Conservation (phyloP, 306 rosid genomes). For the Astragalus membranaceus region DNA sequence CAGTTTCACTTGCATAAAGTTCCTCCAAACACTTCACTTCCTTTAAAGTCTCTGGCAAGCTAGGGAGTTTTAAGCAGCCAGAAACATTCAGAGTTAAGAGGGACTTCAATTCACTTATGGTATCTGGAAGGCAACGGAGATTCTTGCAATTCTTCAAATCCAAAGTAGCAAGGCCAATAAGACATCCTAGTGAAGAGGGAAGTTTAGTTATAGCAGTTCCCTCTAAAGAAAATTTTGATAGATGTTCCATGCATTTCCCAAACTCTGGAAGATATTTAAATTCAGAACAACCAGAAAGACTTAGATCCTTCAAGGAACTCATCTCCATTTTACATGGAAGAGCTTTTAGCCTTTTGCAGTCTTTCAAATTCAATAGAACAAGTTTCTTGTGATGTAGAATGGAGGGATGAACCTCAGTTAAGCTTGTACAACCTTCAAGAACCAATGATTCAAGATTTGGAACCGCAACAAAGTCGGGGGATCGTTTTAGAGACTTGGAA, state of each 20-base stretch:
- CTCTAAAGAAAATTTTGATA: conserved; percentile 11
- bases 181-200: conserved; percentile 20
- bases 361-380: conserved; percentile 10
- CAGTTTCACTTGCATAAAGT: conserved; percentile 19
- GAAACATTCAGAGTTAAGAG: conserved; percentile 23
- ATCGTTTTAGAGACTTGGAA: not conserved
- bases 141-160: conserved; percentile 21
- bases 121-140: conserved; percentile 26
- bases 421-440: conserved; percentile 27
- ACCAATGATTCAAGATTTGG: conserved; percentile 29
- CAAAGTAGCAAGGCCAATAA: conserved; percentile 18
- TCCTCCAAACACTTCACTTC: conserved; percentile 17
- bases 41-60: conserved; percentile 16
- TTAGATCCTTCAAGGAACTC: conserved; percentile 14
- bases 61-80: conserved; percentile 16
- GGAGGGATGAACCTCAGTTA: conserved; percentile 22
- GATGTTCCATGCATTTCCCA: conserved; percentile 8
- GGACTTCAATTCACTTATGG: conserved; percentile 18
- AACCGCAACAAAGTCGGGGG: conserved; percentile 14
- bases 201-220: conserved; percentile 20
- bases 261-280: conserved; percentile 25
- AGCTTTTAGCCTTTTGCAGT: conserved; percentile 29
- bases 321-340: conserved; percentile 28
- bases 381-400: conserved; percentile 24
- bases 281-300: conserved; percentile 27